Evolutionary conservation across 2,329 filamentous ascomycete genomes (phyloP).

Genomic region (Xylaria sp.): DNA sequence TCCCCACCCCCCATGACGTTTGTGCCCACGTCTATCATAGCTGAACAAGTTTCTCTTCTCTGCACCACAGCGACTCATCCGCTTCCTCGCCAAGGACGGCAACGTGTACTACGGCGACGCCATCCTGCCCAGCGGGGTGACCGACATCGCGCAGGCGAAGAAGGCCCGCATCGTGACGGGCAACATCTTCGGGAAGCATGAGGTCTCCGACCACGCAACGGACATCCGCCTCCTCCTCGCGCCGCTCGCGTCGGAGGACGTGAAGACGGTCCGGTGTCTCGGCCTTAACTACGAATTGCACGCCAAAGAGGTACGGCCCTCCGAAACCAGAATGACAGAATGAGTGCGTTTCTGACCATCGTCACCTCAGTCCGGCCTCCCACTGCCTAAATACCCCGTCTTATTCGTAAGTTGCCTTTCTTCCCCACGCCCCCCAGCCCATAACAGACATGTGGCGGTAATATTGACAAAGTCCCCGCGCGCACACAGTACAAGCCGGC

Average conservation of each 20-base stretch:
- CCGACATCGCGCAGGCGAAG: slow-evolving; percentile 62
- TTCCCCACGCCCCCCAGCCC: too few species aligned
- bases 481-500: slow-evolving; percentile 62
- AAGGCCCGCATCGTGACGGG: slow-evolving; percentile 66
- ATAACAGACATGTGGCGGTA: not conserved
- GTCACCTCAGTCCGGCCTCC: slow-evolving; percentile 56
- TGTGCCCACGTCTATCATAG: too few species aligned
- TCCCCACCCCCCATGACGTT: too few species aligned
- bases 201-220: slow-evolving; percentile 64
- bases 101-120: slow-evolving; percentile 74
- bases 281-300: slow-evolving; percentile 75
- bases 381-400: slow-evolving; percentile 71
- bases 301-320: slow-evolving; percentile 60
- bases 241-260: slow-evolving; percentile 64
- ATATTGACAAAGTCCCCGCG: not conserved
- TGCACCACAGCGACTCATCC: slow-evolving; percentile 73
- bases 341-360: slow-evolving; percentile 1
- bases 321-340: not conserved
- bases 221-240: slow-evolving; percentile 61
- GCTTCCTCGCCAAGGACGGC: slow-evolving; percentile 73
- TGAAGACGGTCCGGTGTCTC: slow-evolving; percentile 68
- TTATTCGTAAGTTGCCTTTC: slow-evolving; percentile 64
- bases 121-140: slow-evolving; percentile 63
- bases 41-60: too few species aligned
- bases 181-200: slow-evolving; percentile 66